These are phyloP conservation scores for Purshia tridentata DNA, from an alignment of 306 rosid genomes.

Conservation along the genomic window DNA sequence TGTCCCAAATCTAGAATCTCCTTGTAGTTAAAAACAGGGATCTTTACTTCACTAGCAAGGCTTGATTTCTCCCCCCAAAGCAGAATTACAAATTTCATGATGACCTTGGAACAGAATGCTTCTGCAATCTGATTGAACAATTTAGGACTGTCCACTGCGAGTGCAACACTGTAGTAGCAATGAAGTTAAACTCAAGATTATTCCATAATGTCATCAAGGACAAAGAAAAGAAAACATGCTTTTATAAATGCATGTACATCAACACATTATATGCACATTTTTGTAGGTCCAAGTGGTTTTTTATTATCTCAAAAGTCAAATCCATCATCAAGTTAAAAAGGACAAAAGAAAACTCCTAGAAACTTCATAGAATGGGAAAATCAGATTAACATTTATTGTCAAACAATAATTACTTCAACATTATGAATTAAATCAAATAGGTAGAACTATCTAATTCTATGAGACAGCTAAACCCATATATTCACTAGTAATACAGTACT, in stretches of 20 bases:
- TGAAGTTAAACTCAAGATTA: constrained; percentile 17
- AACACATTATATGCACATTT: not conserved
- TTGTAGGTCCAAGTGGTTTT: not conserved
- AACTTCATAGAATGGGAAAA: not conserved
- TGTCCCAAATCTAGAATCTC: constrained; percentile 66
- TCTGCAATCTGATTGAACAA: constrained; percentile 67
- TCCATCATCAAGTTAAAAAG: not conserved
- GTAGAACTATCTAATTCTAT: too few relatives aligned
- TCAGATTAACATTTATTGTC: not conserved
- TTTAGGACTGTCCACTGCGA: constrained; percentile 78
- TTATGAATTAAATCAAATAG: not conserved
- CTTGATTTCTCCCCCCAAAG: constrained; percentile 92
- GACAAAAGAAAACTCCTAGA: not conserved
- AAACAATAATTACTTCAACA: not conserved
- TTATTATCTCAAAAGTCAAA: not conserved
- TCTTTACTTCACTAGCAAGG: constrained; percentile 41
- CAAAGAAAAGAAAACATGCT: constrained; percentile 6
- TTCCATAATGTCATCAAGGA: constrained; percentile 21
- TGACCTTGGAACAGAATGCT: constrained; percentile 52
- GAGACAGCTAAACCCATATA: too few relatives aligned
- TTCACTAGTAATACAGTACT: too few relatives aligned
- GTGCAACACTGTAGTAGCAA: constrained; percentile 64
- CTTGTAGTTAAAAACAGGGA: constrained; percentile 54
- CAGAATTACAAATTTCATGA: constrained; percentile 67
- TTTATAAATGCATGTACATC: not conserved